Evolutionary conservation across 495 filamentous ascomycete genomes (phyloP).

Genomic region (Recurvomyces mirabilis): DNA sequence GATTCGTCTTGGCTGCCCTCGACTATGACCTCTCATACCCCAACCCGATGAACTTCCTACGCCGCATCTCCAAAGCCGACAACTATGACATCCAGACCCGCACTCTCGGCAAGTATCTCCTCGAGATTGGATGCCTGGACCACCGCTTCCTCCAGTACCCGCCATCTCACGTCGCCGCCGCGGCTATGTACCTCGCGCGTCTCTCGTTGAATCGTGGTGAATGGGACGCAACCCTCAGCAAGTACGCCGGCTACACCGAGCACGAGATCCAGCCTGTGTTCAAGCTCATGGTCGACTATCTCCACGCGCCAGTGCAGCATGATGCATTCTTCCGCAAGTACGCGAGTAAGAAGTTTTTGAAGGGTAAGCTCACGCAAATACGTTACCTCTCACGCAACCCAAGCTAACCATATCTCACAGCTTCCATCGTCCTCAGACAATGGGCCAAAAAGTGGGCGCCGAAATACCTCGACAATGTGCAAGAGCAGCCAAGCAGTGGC

Average conservation of each 20-base stretch:
- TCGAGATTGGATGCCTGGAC: constrained; percentile 92
- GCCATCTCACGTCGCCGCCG: constrained; percentile 81
- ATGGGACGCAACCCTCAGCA: constrained; percentile 85
- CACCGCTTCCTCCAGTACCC: constrained; percentile 79
- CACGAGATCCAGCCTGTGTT: constrained; percentile 87
- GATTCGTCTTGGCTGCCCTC: constrained; percentile 77
- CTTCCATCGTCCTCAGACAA: constrained; percentile 78
- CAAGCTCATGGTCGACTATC: constrained; percentile 88
- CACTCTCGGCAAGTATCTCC: constrained; percentile 94
- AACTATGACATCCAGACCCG: constrained; percentile 96
- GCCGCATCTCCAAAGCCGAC: constrained; percentile 95
- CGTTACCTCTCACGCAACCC: too few species aligned
- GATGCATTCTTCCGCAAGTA: constrained; percentile 99
- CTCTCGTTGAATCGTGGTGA: constrained; percentile 76
- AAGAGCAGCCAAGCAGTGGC: constrained; percentile 17
- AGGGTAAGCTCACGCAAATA: constrained; percentile 56
- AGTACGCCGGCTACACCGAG: constrained; percentile 89
- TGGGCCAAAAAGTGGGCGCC: constrained; percentile 59
- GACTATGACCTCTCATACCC: constrained; percentile 98
- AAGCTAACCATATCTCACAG: constrained; percentile 39
- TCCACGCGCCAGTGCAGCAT: constrained; percentile 74
- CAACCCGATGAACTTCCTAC: constrained; percentile 98
- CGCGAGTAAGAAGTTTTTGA: constrained; percentile 95
- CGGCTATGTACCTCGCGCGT: constrained; percentile 87
- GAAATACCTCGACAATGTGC: constrained; percentile 15